Evolutionary conservation across 2,329 filamentous ascomycete species (phyloP), one percentile per base, ranked within the genome.

Genomic region (Pestalotiopsis sp.): DNA sequence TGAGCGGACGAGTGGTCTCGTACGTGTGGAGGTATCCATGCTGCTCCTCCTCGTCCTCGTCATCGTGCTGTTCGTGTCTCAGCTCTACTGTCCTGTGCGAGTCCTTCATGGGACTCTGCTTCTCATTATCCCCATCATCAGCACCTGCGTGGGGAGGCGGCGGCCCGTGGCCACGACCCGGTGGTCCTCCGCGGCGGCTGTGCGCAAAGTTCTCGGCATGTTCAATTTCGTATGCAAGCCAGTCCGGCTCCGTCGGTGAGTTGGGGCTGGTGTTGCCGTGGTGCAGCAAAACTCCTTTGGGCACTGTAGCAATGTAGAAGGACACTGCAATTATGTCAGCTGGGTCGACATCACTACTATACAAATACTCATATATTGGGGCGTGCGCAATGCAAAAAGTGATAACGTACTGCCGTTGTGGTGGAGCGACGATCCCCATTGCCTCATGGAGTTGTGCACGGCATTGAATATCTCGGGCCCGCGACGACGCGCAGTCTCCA

Each of bases 181-280:
- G 57, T 4, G 27, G n/a, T 17, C 31, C 31, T 31, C 65, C 65
- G n/a, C 66, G 66, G 4, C 66, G 57, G 12, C 66, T 58, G 13
- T 41, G 57, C 12, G 87, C 85, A 76, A 91, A 91, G 5, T 84
- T 75, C 68, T 88, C 78, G 0, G 89, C 87, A 80, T 91, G 89
- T 70, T 91, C 88, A 4, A 88, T 85, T 74, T 91, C 89, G 72
- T 90, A 91, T 0, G 89, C 89, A 2, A 91, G 79, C 87, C 88
- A 90, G 71, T 90, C 85, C 13, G 83, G 84, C 0, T 84, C 86
- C 9, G 79, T 82, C 1, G 89, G 79, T 0, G 80, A 79, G 2
- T 84, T 78, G 0, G 78, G 70, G 4, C 72, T 77, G 4, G 71
- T 70, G 0, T 82, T 85, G 4, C 89, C 89, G 72, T 91, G 89